Evolutionary conservation across 495 filamentous ascomycete genomes (phyloP).

Genomic region (Neohortaea acidophila): DNA sequence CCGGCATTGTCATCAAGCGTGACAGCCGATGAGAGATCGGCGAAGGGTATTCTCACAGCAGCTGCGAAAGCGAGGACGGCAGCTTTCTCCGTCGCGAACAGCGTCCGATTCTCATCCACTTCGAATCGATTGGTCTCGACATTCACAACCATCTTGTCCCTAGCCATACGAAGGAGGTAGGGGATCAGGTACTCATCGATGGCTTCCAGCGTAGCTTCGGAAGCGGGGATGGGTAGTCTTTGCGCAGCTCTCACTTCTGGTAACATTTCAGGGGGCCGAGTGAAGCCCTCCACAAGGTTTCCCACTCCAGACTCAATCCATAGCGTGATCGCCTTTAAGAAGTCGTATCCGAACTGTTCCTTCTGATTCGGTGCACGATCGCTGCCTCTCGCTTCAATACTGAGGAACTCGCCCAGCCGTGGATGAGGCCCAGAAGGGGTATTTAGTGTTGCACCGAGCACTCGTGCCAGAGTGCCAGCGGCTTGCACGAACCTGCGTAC

Average conservation of each 20-base stretch:
- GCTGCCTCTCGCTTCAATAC: constrained; percentile 34
- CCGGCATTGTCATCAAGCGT: constrained; percentile 16
- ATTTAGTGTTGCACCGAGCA: constrained; percentile 36
- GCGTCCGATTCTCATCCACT: constrained; percentile 34
- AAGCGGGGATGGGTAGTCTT: constrained; percentile 35
- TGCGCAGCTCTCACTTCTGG: constrained; percentile 19
- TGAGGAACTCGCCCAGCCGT: constrained; percentile 20
- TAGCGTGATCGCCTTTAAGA: constrained; percentile 47
- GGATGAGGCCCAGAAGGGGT: constrained; percentile 23
- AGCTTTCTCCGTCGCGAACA: constrained; percentile 40
- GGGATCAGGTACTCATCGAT: constrained; percentile 44
- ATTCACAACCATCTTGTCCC: constrained; percentile 35
- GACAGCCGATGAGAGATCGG: constrained; percentile 32
- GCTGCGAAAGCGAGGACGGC: constrained; percentile 43
- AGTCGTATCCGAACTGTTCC: constrained; percentile 46
- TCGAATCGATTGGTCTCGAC: constrained; percentile 48
- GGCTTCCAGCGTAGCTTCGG: constrained; percentile 33
- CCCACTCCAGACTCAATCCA: constrained; percentile 45
- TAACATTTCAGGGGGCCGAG: constrained; percentile 25
- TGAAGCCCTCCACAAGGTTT: constrained; percentile 41
- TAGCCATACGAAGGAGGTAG: constrained; percentile 39
- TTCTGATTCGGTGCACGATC: constrained; percentile 31
- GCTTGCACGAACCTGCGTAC: constrained; percentile 54
- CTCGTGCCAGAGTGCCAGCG: constrained; percentile 42
- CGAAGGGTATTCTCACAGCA: constrained; percentile 37